These are phyloP conservation scores for Linum tenue DNA, from an alignment of 345 rosid genomes.

Conservation along the genomic window DNA sequence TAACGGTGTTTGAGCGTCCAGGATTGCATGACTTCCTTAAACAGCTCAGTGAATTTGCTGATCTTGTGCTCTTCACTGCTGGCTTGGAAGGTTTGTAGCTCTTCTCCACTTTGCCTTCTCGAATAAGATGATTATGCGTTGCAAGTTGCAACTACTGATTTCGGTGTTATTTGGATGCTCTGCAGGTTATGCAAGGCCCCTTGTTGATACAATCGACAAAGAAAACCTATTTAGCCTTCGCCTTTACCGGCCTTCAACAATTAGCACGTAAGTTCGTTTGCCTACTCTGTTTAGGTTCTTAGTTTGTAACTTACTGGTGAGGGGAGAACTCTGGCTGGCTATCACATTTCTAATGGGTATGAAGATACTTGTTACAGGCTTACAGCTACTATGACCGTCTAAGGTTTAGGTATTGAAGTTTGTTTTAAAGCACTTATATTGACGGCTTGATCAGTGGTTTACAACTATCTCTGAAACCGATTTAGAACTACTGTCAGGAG, in stretches of 20 bases:
- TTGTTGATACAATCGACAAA: conserved; percentile 74
- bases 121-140: neutral
- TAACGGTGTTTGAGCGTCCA: conserved; percentile 90
- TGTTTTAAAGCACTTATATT: too few species aligned
- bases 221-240: conserved; percentile 60
- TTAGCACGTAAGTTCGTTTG: conserved; percentile 61
- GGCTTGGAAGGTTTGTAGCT: conserved; percentile 69
- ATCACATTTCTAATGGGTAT: neutral
- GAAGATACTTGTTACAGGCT: neutral
- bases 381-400: too few species aligned
- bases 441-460: too few species aligned
- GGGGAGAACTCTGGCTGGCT: neutral
- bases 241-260: conserved; percentile 93
- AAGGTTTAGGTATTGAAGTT: too few species aligned
- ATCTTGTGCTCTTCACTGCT: conserved; percentile 85
- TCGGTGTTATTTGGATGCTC: conserved; percentile 3
- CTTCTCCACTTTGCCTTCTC: neutral
- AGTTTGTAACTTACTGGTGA: too few species aligned
- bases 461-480: too few species aligned
- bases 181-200: conserved; percentile 90
- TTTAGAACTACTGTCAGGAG: too few species aligned
- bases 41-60: conserved; percentile 62
- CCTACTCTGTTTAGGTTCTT: neutral
- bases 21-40: conserved; percentile 76
- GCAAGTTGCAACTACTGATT: neutral